Percentiles rank a stretch among this genome's conserved stretches.
phyloP scores from a whole-genome alignment of 106 monocot species.

The Agapanthus africanus region DNA sequence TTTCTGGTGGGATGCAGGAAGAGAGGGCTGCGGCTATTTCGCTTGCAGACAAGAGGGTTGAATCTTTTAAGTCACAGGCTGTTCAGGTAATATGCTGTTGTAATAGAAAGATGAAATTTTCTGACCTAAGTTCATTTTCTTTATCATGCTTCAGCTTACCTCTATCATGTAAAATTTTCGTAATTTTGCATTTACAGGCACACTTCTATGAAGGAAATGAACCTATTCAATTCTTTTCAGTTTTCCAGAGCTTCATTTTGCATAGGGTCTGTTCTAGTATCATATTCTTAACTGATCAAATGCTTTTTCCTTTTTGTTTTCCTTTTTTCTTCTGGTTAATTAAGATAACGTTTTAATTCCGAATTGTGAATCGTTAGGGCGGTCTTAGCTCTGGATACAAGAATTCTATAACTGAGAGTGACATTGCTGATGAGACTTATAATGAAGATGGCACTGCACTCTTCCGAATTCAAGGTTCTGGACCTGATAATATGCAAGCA shows the following conservation, averaged over 20 bases:
- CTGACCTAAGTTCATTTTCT: background rate
- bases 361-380: conserved; percentile 62
- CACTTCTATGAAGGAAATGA: conserved; percentile 86
- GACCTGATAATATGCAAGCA: conserved; percentile 95
- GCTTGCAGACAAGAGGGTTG: conserved; percentile 63
- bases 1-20: too few species aligned
- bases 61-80: conserved; percentile 68
- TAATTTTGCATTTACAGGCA: conserved; percentile 30
- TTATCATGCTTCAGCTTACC: too few species aligned
- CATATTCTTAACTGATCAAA: background rate
- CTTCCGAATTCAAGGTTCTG: conserved; percentile 91
- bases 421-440: conserved; percentile 64
- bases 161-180: background rate
- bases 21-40: conserved; percentile 63
- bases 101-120: background rate
- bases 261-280: conserved; percentile 51
- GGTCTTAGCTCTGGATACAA: conserved; percentile 87
- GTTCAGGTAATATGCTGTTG: conserved; percentile 44
- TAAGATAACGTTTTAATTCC: too few species aligned
- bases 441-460: conserved; percentile 73
- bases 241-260: conserved; percentile 81
- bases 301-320: conserved; percentile 2
- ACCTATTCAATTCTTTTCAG: conserved; percentile 78
- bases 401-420: conserved; percentile 54
- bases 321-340: background rate